Percentiles rank a stretch among this genome's conserved stretches.
phyloP scores from a whole-genome alignment of 2,329 filamentous ascomycete species.

The Arthrobotrys entomopaga region DNA sequence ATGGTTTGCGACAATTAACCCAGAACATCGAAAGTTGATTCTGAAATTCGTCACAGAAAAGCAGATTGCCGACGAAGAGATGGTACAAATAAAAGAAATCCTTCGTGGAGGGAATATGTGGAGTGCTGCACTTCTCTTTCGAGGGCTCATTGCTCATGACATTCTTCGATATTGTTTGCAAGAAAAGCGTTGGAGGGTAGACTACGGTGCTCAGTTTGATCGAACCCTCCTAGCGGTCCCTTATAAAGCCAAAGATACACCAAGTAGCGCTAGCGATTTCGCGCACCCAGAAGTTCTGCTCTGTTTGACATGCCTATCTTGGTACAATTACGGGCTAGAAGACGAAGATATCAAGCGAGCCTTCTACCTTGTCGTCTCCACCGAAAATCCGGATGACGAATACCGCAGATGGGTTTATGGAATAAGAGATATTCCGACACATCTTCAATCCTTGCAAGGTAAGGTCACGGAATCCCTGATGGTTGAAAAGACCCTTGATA shows the following conservation, averaged over 20 bases:
- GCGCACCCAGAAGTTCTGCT: conserved; percentile 72
- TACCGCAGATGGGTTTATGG: conserved; percentile 67
- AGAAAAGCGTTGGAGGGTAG: conserved; percentile 72
- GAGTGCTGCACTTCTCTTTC: conserved; percentile 65
- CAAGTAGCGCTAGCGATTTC: conserved; percentile 69
- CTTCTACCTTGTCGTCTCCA: conserved; percentile 66
- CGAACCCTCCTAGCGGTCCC: conserved; percentile 69
- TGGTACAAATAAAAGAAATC: conserved; percentile 61
- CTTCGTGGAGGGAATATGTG: conserved; percentile 57
- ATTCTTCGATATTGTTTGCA: conserved; percentile 68
- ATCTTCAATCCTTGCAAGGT: conserved; percentile 63
- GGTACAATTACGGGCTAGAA: conserved; percentile 69
- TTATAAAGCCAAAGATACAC: conserved; percentile 70
- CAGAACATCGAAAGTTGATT: conserved; percentile 62
- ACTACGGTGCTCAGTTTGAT: conserved; percentile 69
- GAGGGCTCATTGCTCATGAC: conserved; percentile 69
- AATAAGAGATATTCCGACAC: conserved; percentile 59
- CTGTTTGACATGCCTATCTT: conserved; percentile 68
- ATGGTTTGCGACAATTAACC: conserved; percentile 63
- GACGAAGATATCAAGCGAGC: conserved; percentile 66
- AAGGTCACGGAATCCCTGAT: neutral
- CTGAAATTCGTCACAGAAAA: conserved; percentile 64
- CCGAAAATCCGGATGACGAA: conserved; percentile 67
- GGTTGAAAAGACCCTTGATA: neutral
- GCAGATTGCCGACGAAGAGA: conserved; percentile 59